Conservation (phyloP, 805 yeast species). For the Pichia sporocuriosa region DNA sequence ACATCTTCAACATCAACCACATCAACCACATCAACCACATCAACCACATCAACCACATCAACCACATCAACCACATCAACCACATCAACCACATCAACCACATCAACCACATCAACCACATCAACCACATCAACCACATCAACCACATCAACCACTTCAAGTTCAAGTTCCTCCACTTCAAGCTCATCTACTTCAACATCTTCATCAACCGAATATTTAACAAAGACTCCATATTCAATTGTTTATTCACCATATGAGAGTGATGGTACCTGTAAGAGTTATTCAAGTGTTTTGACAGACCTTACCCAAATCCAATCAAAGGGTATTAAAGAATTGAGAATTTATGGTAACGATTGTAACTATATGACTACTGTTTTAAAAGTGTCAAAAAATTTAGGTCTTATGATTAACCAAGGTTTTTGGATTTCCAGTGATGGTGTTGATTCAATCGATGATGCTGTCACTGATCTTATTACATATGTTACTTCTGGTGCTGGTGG, state of each 20-base stretch:
- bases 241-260: constrained; percentile 76
- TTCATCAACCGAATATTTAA: constrained; percentile 23
- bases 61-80: constrained; percentile 12
- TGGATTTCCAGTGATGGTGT: constrained; percentile 67
- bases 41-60: constrained; percentile 15
- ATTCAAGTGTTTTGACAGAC: constrained; percentile 49
- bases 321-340: constrained; percentile 61
- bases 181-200: constrained; percentile 10
- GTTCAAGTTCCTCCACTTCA: too few species aligned
- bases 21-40: constrained; percentile 20
- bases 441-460: constrained; percentile 58
- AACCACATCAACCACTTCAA: constrained; percentile 14
- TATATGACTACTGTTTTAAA: constrained; percentile 61
- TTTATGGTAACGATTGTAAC: constrained; percentile 85
- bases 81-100: constrained; percentile 15
- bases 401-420: constrained; percentile 78
- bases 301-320: constrained; percentile 48
- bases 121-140: constrained; percentile 14
- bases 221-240: constrained; percentile 45
- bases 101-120: constrained; percentile 18
- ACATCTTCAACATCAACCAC: constrained; percentile 10
- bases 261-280: constrained; percentile 61
- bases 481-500: constrained; percentile 34
- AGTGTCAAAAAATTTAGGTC: constrained; percentile 48
- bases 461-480: constrained; percentile 44